Base-by-base conservation (phyloP, 176 grass and related monocot genomes). In the Oryza nivara region DNA sequence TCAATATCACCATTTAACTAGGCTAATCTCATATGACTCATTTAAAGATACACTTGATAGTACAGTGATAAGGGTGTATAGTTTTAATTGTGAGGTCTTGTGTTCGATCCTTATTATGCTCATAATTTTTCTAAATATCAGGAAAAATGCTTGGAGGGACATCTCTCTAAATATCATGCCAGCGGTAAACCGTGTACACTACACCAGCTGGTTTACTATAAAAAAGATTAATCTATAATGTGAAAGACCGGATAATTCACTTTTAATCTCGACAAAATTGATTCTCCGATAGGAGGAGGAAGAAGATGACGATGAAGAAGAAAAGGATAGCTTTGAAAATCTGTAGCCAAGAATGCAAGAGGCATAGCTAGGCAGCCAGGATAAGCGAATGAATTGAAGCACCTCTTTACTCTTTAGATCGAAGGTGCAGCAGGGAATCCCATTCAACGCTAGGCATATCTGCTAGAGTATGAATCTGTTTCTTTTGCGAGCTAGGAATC, bases 401-500 rank as follows among this genome's bases (percentile, higher is more conserved):
- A 11, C 51, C 72, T 34, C 22, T 38, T 38, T 38, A 38, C 36
- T 38, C 36, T 78, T 47, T 88, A 74, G 17, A 20, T 56, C 52
- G 51, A 83, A 23, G 43, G 67, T 6, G 67, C 40, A 23, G 32
- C 15, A 56, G 7, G 51, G 80, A 88, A 88, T 88, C 74, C 43
- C 67, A 44, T 88, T 73, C 86, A 83, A 9, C 8, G 9, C 67
- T 73, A 78, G 72, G 54, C 67, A 83, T 78, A 72, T 76, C 65
- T 76, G 40, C 13, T 58, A 22, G 64, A 68, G 17, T n/a, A 82
- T 82, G 80, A 51, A 83, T 83, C 74, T 73, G 17, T 41, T 25
- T 23, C 70, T 88, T 78, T 83, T 56, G 52, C 52, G 17, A 56
- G 32, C 74, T 78, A 72, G 73, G 67, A 88, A 78, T 88, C 73